Base-by-base conservation (phyloP, 1,284 basidiomycete genomes). In the Hemileia vastatrix region DNA sequence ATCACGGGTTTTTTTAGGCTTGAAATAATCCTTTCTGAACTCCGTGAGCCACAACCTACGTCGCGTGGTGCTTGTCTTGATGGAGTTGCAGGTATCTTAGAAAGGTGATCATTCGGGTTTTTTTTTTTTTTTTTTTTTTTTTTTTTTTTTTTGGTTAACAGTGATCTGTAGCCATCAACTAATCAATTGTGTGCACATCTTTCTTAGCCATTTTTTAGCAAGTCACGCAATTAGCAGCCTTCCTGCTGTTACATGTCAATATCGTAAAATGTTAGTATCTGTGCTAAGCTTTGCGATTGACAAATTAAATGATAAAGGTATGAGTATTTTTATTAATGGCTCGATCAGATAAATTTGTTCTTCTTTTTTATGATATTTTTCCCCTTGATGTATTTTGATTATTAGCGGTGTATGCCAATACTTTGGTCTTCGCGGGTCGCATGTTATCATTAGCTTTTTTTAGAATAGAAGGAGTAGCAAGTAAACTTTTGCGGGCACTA, bases 401-500 rank as follows among this genome's bases (percentile, higher is more conserved):
- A 23, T 21, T 1, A 70, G 72, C 72, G 27, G 79, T 81, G 9
- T 81, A 80, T 71, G 79, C 80, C 64, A 81, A 81, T 66, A 80
- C 78, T 4, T 72, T 81, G 24, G 71, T 79, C 32, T 81, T 81
- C 70, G 77, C 77, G 13, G 79, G 80, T 1, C 71, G 76, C 67
- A 67, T 80, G 75, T 71, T 77, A 76, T 78, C 80, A 0, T 77
- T 80, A 60, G 78, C 79, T 3, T 81, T 80, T 73, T 81, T 80
- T 72, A 74, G 79, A 24, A 71, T 81, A 48, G 79, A 79, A 15
- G 79, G 80, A 27, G 77, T 81, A 8, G 80, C 77, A 0, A 72
- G 78, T 45, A 79, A 80, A 70, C 76, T 80, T 1, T 72, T 80
- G 3, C 72, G 77, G 6, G 77, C 79, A 0, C 72, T 81, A 6